A percentile compares a stretch with the other conserved stretches of the same genome.
Evolutionary conservation across 345 rosid genomes (phyloP).

Genomic region (Eutrema yunnanense): DNA sequence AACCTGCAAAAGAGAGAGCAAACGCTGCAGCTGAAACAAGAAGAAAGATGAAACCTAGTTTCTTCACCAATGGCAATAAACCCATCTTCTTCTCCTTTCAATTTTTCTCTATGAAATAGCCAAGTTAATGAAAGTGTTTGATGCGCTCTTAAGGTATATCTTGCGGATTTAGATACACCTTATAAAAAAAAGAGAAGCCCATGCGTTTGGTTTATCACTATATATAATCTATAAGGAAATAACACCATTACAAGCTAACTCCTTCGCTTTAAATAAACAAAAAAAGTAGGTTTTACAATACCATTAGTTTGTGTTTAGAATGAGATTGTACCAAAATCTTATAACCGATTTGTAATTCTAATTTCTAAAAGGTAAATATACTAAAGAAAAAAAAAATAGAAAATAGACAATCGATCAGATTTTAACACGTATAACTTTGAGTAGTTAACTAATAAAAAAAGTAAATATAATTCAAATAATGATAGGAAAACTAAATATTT

Average conservation of each 20-base stretch:
- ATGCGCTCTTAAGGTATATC: constrained; percentile 5
- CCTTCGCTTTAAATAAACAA: not conserved
- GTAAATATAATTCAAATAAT: too few relatives aligned
- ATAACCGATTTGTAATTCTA: too few relatives aligned
- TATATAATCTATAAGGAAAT: constrained; percentile 17
- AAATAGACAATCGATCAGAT: too few relatives aligned
- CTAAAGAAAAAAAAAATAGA: too few relatives aligned
- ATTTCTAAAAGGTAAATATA: too few relatives aligned
- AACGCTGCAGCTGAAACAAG: constrained; percentile 40
- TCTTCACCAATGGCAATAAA: constrained; percentile 32
- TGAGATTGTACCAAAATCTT: not conserved
- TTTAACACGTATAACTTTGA: too few relatives aligned
- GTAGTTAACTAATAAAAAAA: too few relatives aligned
- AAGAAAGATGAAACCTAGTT: constrained; percentile 42
- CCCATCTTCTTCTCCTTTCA: constrained; percentile 26
- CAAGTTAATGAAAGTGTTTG: constrained; percentile 11
- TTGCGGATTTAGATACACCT: not conserved
- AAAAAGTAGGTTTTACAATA: not conserved
- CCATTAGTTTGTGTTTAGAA: not conserved
- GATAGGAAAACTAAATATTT: too few relatives aligned
- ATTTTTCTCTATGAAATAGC: not conserved
- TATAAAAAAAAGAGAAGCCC: constrained; percentile 16
- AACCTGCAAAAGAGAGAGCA: constrained; percentile 49
- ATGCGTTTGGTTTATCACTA: constrained; percentile 26
- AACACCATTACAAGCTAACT: not conserved